Conservation (phyloP, 495 filamentous ascomycete genomes). For the Acidomyces sp. region DNA sequence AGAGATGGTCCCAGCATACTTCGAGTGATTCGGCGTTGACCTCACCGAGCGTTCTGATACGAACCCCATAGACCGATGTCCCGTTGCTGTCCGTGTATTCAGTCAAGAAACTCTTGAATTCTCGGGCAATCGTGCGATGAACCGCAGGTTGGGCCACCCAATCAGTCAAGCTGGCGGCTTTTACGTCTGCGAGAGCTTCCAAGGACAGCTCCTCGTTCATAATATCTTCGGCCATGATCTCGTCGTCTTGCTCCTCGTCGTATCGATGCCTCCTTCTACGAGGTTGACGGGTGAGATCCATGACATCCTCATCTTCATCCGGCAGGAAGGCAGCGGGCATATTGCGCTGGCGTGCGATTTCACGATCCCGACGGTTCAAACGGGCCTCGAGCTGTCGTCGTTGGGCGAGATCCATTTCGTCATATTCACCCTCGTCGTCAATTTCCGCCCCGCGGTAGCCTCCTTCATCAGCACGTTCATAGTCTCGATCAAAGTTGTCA, state of each 20-base stretch:
- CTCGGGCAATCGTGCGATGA: slow-evolving; percentile 80
- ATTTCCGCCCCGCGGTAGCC: slow-evolving; percentile 60
- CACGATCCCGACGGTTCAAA: slow-evolving; percentile 69
- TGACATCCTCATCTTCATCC: slow-evolving; percentile 71
- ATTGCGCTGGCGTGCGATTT: slow-evolving; percentile 56
- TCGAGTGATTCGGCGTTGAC: slow-evolving; percentile 92
- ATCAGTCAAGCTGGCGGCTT: slow-evolving; percentile 77
- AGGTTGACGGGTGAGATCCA: slow-evolving; percentile 71
- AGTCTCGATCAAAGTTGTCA: slow-evolving; percentile 80
- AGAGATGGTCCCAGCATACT: slow-evolving; percentile 87
- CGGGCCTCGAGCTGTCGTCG: slow-evolving; percentile 74
- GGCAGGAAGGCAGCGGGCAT: slow-evolving; percentile 77
- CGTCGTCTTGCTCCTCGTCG: slow-evolving; percentile 83
- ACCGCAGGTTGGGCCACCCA: slow-evolving; percentile 89
- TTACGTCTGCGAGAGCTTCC: slow-evolving; percentile 84
- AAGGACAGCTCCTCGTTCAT: slow-evolving; percentile 90
- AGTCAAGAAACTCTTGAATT: slow-evolving; percentile 95
- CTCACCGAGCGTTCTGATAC: slow-evolving; percentile 86
- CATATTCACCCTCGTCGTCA: slow-evolving; percentile 69
- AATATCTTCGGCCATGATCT: slow-evolving; percentile 77
- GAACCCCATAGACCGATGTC: slow-evolving; percentile 83
- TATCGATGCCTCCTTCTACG: slow-evolving; percentile 72
- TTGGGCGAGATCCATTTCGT: slow-evolving; percentile 52
- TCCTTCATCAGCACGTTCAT: slow-evolving; percentile 47
- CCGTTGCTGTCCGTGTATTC: slow-evolving; percentile 83